These are phyloP conservation scores for Eucommia ulmoides DNA, from an alignment of 257 asterid species.

Conservation along the genomic window DNA sequence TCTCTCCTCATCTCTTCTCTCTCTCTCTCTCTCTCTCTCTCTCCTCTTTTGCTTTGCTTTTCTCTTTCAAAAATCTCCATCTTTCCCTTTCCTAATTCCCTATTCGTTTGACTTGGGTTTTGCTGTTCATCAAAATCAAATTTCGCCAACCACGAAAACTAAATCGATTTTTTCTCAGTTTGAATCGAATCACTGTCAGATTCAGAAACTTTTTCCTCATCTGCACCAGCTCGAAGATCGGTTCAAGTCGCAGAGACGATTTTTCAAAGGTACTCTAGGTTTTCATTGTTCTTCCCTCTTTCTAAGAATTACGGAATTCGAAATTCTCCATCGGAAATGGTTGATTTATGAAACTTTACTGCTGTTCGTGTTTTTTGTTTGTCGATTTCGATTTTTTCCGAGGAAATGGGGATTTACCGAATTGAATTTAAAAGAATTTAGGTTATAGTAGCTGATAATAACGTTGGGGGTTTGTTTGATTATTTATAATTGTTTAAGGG, in stretches of 20 bases:
- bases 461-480: no score
- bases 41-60: slow-evolving; percentile 9
- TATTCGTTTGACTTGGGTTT: slow-evolving; percentile 40
- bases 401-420: background rate
- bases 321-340: background rate
- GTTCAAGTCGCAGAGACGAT: slow-evolving; percentile 18
- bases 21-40: slow-evolving; percentile 1
- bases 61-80: slow-evolving; percentile 22
- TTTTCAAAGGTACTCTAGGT: slow-evolving; percentile 24
- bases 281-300: background rate
- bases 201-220: slow-evolving; percentile 4
- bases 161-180: background rate
- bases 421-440: no score
- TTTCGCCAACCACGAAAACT: background rate
- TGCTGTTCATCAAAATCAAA: slow-evolving; percentile 13
- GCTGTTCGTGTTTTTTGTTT: background rate
- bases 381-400: background rate
- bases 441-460: no score
- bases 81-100: slow-evolving; percentile 30
- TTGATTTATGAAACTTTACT: background rate
- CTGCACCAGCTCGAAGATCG: slow-evolving; percentile 18
- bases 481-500: no score
- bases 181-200: background rate
- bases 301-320: background rate
- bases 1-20: slow-evolving; percentile 2